Evolutionary conservation across 2,329 filamentous ascomycete species (phyloP).

Genomic region (Arthrobotrys musiformis): DNA sequence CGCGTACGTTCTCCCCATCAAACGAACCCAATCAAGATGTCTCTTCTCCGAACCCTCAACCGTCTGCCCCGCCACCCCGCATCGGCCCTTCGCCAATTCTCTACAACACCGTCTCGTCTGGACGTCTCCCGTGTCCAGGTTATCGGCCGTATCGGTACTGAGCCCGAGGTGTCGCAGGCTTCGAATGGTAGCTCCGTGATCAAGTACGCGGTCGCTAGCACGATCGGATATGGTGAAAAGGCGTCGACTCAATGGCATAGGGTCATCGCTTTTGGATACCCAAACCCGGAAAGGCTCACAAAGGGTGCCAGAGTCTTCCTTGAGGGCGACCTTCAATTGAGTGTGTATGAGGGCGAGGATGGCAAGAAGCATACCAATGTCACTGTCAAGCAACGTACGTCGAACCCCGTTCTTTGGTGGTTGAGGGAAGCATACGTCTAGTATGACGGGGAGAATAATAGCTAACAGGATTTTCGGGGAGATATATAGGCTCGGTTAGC

Average conservation of each 20-base stretch:
- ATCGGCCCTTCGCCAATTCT: constrained; percentile 74
- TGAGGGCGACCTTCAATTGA: constrained; percentile 81
- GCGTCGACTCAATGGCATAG: constrained; percentile 81
- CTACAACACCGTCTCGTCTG: constrained; percentile 70
- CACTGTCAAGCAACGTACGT: constrained; percentile 83
- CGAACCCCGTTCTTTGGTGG: not conserved
- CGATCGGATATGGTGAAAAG: constrained; percentile 4
- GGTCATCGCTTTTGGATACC: constrained; percentile 74
- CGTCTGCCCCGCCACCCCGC: constrained; percentile 47
- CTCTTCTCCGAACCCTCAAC: constrained; percentile 30
- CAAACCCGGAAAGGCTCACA: constrained; percentile 55
- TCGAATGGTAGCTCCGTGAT: constrained; percentile 78
- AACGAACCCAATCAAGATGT: constrained; percentile 26
- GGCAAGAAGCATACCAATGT: constrained; percentile 74
- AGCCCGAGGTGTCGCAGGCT: constrained; percentile 79
- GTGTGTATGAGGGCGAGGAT: constrained; percentile 74
- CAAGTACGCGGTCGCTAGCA: constrained; percentile 74
- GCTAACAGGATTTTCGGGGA: not conserved
- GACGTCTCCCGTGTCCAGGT: constrained; percentile 82
- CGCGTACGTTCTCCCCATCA: not conserved
- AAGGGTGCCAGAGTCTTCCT: constrained; percentile 80
- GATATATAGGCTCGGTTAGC: constrained; percentile 13
- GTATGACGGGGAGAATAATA: too few species aligned
- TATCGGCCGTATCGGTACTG: constrained; percentile 82
- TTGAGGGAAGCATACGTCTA: too few species aligned